Base-by-base conservation (phyloP, 768 basidiomycete genomes). In the Russula ochroleuca region DNA sequence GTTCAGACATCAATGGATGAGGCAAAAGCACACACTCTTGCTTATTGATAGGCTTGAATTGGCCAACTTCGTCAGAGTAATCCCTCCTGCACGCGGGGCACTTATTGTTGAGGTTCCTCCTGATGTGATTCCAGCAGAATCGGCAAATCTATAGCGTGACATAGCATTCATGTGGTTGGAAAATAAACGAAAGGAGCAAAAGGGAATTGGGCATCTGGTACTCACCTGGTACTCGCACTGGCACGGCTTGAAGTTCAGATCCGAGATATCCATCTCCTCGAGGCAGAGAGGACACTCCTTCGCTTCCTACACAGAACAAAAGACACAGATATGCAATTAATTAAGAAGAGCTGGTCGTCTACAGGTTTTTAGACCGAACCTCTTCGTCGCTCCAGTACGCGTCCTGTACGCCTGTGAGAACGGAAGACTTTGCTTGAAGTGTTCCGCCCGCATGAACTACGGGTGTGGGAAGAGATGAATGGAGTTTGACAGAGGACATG, bases 51-150 rank as follows among this genome's bases (percentile, higher is more conserved):
- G 97, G 87, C 74, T 94, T 97, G 78, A 96, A 97, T 74, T 98
- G 92, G 38, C 97, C 88, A 47, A 86, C 82, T 61, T 97, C 92
- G 68, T 98, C 94, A 10, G 91, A 89, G 73, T 98, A 98, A 61
- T 90, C 83, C 68, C 95, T 81, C 70, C 97, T 82, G 77, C 97
- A 99, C 21, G 97, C 97, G 43, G 97, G 97, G 74, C 97, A 99
- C 55, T 92, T 87, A 67, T 94, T 88, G 74, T 98, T 98, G 65
- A 96, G 81, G 77, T 97, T 92, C 76, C 92, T 86, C 78, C 91
- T 89, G 81, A 97, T 96, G 77, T 98, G 94, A 76, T 99, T 92
- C 86, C 94, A 98, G 76, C 97, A 99, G 78, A 99, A 99, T 61
- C 94, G 89, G 75, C 97, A 99, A 69, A 99, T 93, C 97, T 99